Conservation (phyloP, 345 rosid species). For the Citrus mangshanensis region DNA sequence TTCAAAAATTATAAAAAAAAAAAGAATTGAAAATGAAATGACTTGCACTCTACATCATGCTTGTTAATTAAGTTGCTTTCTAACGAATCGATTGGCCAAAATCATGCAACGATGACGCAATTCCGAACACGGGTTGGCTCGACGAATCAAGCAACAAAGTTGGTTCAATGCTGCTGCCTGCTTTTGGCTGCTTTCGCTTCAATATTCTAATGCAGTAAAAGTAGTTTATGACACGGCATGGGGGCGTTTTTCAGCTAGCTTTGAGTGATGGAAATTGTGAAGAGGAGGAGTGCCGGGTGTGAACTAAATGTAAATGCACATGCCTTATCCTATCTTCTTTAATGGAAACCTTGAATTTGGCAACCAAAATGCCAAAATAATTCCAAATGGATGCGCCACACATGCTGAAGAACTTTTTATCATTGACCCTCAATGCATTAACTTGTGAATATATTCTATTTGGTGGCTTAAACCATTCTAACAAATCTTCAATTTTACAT, state of each 20-base stretch:
- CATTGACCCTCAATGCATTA: neutral
- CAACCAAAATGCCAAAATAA: neutral
- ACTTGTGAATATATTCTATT: neutral
- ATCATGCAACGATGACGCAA: neutral
- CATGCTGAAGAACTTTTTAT: neutral
- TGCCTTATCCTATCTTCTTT: neutral
- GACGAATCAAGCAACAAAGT: neutral
- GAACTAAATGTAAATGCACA: neutral
- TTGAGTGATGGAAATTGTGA: neutral
- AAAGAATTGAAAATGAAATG: neutral
- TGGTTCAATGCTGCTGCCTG: neutral
- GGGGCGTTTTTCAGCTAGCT: neutral
- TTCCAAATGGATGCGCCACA: neutral
- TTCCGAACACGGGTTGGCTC: neutral
- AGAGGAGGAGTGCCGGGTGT: neutral
- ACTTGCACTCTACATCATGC: neutral
- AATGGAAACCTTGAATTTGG: neutral
- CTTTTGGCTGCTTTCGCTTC: neutral
- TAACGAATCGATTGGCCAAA: neutral
- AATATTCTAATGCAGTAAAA: neutral
- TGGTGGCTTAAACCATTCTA: neutral
- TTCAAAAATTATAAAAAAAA: neutral
- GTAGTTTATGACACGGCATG: constrained; percentile 1
- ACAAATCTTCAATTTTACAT: neutral
- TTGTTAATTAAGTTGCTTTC: neutral